A percentile compares a stretch with the other conserved stretches of the same genome.
Evolutionary conservation across 495 filamentous ascomycete species (phyloP).

Genomic region (Cryomyces antarcticus): DNA sequence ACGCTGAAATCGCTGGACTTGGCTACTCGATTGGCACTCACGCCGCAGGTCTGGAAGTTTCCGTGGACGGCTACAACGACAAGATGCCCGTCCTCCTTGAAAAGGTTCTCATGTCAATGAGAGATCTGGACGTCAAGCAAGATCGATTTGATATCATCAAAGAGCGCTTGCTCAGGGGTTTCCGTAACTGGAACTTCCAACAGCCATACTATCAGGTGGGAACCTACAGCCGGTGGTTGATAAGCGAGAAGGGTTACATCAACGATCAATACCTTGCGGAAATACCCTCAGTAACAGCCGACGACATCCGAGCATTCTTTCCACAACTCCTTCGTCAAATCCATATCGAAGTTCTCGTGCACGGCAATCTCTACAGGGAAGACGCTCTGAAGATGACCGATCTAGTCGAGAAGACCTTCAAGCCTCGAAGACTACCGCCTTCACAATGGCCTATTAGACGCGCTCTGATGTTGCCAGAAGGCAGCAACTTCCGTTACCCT

Average conservation of each 20-base stretch:
- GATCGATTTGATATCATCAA: slow-evolving; percentile 86
- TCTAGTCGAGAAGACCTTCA: slow-evolving; percentile 59
- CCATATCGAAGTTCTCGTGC: slow-evolving; percentile 71
- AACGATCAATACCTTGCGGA: slow-evolving; percentile 68
- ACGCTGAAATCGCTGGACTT: slow-evolving; percentile 82
- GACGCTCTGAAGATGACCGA: slow-evolving; percentile 76
- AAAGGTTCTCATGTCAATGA: slow-evolving; percentile 74
- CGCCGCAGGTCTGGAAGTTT: slow-evolving; percentile 53
- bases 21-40: slow-evolving; percentile 59
- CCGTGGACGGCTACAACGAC: slow-evolving; percentile 83
- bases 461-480: slow-evolving; percentile 56
- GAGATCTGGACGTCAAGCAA: slow-evolving; percentile 58
- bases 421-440: slow-evolving; percentile 50
- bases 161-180: slow-evolving; percentile 53
- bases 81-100: slow-evolving; percentile 83
- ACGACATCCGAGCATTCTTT: slow-evolving; percentile 58
- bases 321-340: slow-evolving; percentile 63
- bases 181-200: slow-evolving; percentile 70
- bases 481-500: slow-evolving; percentile 64
- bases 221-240: slow-evolving; percentile 67
- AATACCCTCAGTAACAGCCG: slow-evolving; percentile 47
- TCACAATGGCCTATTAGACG: slow-evolving; percentile 65
- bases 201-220: slow-evolving; percentile 80
- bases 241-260: slow-evolving; percentile 52
- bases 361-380: slow-evolving; percentile 92